Evolutionary conservation across 768 basidiomycete species (phyloP), one percentile per base, ranked within the genome.

Genomic region (Russula griseocarnosa): DNA sequence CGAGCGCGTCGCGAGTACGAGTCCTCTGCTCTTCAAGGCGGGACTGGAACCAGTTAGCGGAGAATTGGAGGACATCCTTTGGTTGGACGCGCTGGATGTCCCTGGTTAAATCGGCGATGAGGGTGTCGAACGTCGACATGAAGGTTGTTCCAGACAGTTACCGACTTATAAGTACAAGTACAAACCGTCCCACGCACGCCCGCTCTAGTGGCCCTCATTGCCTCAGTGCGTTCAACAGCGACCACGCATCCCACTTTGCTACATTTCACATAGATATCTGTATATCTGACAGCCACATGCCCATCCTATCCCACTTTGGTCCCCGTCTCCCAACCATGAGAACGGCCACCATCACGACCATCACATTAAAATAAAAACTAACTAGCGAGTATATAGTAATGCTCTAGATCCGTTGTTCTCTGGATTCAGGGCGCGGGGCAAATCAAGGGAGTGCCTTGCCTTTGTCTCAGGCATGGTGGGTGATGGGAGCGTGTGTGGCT

Each of bases 11-110:
- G 67, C 92, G 82, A 26, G 83, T 84, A 66, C 87, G 83, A 50
- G 83, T 81, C 61, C 93, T 82, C 71, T 95, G 93, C 71, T 93
- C 90, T 67, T 93, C 89, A 55, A 95, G 80, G 60, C 91, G 84
- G 66, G 83, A 81, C 73, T 94, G 90, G 76, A 98, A 98, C 94
- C 94, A 98, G 71, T 87, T 93, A 53, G 95, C 86, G 71, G 89
- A 92, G 75, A 89, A 94, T 76, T 98, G 96, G 52, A 97, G 86
- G 5, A 88, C 85, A 72, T 98, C 96, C 70, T 84, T 86, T 24
- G 96, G 94, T 73, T 94, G 91, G 5, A 85, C 91, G 67, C 90
- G 87, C 49, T 90, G 81, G 49, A 84, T 84, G 74, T 96, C 95
- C 73, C 92, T 86, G 68, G 90, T 87, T 60, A 98, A 81, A 73